Evolutionary conservation across 1,139 yeast genomes (phyloP).

Genomic region (Insectozyma bohioensis): DNA sequence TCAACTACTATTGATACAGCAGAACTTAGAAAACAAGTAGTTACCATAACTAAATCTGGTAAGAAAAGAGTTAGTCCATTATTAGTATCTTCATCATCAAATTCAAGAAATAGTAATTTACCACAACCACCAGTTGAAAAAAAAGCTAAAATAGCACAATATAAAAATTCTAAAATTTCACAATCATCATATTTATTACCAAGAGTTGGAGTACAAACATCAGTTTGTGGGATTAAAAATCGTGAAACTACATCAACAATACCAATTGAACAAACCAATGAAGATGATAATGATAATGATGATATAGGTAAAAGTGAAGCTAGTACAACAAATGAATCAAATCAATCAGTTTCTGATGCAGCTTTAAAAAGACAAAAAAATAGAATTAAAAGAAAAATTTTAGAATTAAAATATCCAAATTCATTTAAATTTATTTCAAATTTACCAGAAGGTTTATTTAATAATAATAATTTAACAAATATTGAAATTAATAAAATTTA

Average conservation of each 20-base stretch:
- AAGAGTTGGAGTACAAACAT: slow-evolving; percentile 46
- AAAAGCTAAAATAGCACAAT: slow-evolving; percentile 4
- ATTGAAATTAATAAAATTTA: slow-evolving; percentile 29
- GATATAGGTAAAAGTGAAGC: slow-evolving; percentile 35
- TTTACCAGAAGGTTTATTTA: slow-evolving; percentile 39
- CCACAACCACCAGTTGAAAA: slow-evolving; percentile 8
- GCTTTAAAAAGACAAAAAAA: slow-evolving; percentile 36
- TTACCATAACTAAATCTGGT: slow-evolving; percentile 73
- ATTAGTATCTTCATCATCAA: slow-evolving; percentile 55
- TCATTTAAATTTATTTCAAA: slow-evolving; percentile 35
- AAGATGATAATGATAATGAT: slow-evolving; percentile 42
- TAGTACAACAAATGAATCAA: slow-evolving; percentile 18
- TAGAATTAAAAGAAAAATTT: slow-evolving; percentile 27
- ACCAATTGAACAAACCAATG: slow-evolving; percentile 13
- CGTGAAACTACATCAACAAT: slow-evolving; percentile 15
- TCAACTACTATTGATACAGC: slow-evolving; percentile 11
- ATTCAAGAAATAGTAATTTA: slow-evolving; percentile 7
- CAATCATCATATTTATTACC: slow-evolving; percentile 45
- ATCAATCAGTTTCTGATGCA: slow-evolving; percentile 27
- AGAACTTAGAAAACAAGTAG: slow-evolving; percentile 16
- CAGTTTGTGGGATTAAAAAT: slow-evolving; percentile 45
- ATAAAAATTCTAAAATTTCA: slow-evolving; percentile 31
- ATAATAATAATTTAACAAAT: slow-evolving; percentile 32
- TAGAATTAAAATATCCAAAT: slow-evolving; percentile 41
- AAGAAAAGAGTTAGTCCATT: slow-evolving; percentile 86